Evolutionary conservation across 202 grass and related monocot species (phyloP), one percentile per base, ranked within the genome.

Genomic region (Bolboschoenoplectus hybrid): DNA sequence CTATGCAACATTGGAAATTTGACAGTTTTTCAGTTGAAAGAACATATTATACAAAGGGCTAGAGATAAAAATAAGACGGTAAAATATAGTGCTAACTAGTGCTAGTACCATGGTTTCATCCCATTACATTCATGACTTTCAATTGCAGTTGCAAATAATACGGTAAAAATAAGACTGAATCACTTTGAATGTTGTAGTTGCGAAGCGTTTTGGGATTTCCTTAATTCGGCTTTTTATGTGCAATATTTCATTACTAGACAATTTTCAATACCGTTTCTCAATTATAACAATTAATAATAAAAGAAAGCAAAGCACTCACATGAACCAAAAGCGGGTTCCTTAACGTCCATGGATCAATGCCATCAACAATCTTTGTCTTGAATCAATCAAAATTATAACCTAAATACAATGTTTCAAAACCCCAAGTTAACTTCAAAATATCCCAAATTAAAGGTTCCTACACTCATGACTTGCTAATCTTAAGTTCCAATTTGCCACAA

Each of bases 241-340:
- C 7, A 77, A 55, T 55, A 34, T 12, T 77, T 60, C 13, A 16
- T 79, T 60, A 19, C 36, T 9, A 41, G 14, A 79, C 58, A 9
- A 17, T 26, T 46, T 46, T 10, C 2, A 50, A 51, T 32, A 74
- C 36, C 16, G 4, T 70, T 74, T 12, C 71, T 51, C 19, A 74
- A 74, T 3, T 57, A 39, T 4, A 40, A 2, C 12, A 35, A 39
- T 39, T 17, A 60, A 61, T 5, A 79, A 39, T 5, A 79, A 39
- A 61, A 80, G 7, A 43, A 60, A 14, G 14, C 16, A 41, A 80
- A 60, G 53, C 35, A 80, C 75, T 79, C 14, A 80, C 75, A 80
- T 41, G 75, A 80, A 20, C 16, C 43, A 14, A 61, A 43, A 43
- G 55, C 35, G 61, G 61, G 53, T 19, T 40, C 43, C 52, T 60